Evolutionary conservation across 345 rosid genomes (phyloP).

Genomic region (Ricinus communis): DNA sequence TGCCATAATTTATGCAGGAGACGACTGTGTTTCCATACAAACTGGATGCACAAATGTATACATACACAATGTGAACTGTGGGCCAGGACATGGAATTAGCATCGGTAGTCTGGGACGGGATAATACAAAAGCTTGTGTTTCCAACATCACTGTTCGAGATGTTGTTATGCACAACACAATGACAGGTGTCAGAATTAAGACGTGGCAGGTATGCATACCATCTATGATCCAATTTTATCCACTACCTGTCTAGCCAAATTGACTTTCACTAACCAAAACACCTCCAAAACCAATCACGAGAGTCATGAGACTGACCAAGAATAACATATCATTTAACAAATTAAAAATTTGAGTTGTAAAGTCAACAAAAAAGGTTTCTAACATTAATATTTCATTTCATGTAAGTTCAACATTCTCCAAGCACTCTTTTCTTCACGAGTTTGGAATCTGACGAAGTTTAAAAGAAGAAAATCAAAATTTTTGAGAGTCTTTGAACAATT

Average conservation of each 20-base stretch:
- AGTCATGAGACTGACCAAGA: background rate
- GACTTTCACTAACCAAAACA: slow-evolving; percentile 5
- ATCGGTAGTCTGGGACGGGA: slow-evolving; percentile 89
- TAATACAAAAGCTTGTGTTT: slow-evolving; percentile 86
- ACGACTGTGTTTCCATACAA: slow-evolving; percentile 90
- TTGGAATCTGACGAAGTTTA: background rate
- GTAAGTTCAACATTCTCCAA: background rate
- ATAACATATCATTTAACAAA: background rate
- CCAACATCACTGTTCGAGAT: slow-evolving; percentile 82
- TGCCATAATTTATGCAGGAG: slow-evolving; percentile 59
- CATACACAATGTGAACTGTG: slow-evolving; percentile 80
- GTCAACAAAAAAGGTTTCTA: background rate
- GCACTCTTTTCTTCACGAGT: background rate
- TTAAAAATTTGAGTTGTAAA: background rate
- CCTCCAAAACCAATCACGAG: background rate
- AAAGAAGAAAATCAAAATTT: background rate
- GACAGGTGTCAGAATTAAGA: slow-evolving; percentile 93
- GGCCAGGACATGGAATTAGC: slow-evolving; percentile 98
- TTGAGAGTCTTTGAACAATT: too few relatives aligned
- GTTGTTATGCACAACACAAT: slow-evolving; percentile 76
- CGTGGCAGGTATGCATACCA: slow-evolving; percentile 79
- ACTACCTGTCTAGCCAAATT: slow-evolving; percentile 4
- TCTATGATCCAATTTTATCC: slow-evolving; percentile 1
- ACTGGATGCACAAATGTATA: slow-evolving; percentile 89
- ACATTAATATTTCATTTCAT: too few relatives aligned